Base-by-base conservation (phyloP, 208 protist genomes). In the Leishmania tarentolae region DNA sequence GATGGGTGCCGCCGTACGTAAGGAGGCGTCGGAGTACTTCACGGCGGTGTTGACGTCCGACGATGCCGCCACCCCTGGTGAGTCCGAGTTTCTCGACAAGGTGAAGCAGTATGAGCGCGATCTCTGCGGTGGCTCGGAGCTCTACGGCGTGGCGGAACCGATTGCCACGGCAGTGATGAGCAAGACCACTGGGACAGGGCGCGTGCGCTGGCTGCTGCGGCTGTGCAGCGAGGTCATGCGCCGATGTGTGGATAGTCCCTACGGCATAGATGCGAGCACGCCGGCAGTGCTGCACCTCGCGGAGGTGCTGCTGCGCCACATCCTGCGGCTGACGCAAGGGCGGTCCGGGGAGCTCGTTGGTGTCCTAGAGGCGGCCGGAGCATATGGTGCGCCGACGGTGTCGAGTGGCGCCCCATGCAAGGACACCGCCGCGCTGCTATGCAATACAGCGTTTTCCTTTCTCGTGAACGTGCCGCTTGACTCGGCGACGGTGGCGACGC, bases 241-340 rank as follows among this genome's bases (percentile, higher is more conserved):
- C 37, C 53, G 78, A 44, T 73, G 80, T 47, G 56, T 84, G 0
- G 82, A 88, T 47, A 52, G 88, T 79, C 73, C 77, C 73, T 65
- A 75, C 85, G 63, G 79, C 53, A 0, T 69, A 24, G 53, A 89
- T 52, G 75, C 78, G 63, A 28, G 81, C 73, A 52, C 87, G 82
- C 63, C 74, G 11, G 87, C 88, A 9, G 50, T 81, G 28, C 47
- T 95, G 24, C 85, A 86, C 59, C 52, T 94, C 2, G 81, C 79
- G 40, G 92, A 95, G 86, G 83, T 95, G 74, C 75, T 91, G 46
- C 66, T 97, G 70, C 92, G 93, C 5, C 90, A 95, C 80, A 76
- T 88, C 0, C 78, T 91, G 56, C 80, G 79, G 3, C 61, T 88
- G 19, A 79, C 85, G 19, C 63, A 80, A 6, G 90, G 91, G 44